Evolutionary conservation across 352 stramenopile genomes (phyloP), one percentile per base, ranked within the genome.

Genomic region (Plasmopara halstedii): DNA sequence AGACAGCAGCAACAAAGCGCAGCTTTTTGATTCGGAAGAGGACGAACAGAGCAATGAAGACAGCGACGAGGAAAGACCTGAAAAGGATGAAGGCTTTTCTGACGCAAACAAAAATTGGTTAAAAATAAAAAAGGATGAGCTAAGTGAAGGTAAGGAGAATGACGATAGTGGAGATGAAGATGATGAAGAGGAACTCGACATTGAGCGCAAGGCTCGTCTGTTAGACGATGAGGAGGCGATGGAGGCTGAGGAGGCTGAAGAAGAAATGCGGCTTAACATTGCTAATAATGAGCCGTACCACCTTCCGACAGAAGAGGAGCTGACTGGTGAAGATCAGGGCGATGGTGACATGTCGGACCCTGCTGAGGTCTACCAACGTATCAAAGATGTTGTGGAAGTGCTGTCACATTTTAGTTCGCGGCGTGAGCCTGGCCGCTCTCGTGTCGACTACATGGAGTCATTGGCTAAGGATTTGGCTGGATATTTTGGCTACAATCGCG

Each of bases 401-500:
- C 73, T 99, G 22, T 81, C 82, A 17, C 86, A 98, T 49, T 99
- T 99, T 54, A 98, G 97, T 53, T 71, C 82, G 17, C 83, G 89
- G 46, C 84, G 95, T 14, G 91, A 99, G 60, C 69, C 78, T n/a
- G 84, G 83, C 37, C 73, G 89, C 25, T 94, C 85, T 31, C 88
- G 96, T 22, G 87, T 93, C 22, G 95, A 99, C 54, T 99, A 98
- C 65, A 78, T 98, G 46, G 88, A 98, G 57, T 83, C 84, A 41
- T 59, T 95, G 20, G 63, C 79, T 9, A 86, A 75, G 50, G 97
- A 99, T 67, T 66, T 99, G 52, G 75, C 87, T 26, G 95, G 96
- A 57, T 97, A 99, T 58, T 98, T 98, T 70, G 95, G 96, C 45
- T 99, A 99, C 80, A 88, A 98, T 54, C 90, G 85, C 44, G 96